phyloP scores from a whole-genome alignment of 1,139 yeast genomes.

The Nadsonia commutata region DNA sequence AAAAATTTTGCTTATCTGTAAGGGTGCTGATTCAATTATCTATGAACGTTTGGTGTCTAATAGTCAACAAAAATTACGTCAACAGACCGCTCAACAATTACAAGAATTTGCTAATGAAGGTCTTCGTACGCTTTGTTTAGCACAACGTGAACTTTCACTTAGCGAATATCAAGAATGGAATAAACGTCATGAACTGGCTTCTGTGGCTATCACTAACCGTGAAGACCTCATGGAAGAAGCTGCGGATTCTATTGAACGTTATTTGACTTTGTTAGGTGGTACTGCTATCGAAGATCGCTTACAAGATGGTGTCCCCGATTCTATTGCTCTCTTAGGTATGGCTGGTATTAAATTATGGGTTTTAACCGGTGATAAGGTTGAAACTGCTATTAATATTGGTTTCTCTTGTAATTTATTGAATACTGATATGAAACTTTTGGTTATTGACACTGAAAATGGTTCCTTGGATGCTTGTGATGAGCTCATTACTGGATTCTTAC shows the following conservation, averaged over 20 bases:
- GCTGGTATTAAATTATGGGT: conserved; percentile 98
- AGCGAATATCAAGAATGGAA: conserved; percentile 55
- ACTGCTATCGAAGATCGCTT: conserved; percentile 95
- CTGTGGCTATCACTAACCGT: conserved; percentile 57
- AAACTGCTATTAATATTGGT: conserved; percentile 95
- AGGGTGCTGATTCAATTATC: conserved; percentile 92
- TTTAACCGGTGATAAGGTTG: conserved; percentile 92
- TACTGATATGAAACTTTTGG: conserved; percentile 73
- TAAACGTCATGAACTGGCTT: conserved; percentile 52
- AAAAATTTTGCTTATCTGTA: conserved; percentile 50
- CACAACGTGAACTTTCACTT: conserved; percentile 59
- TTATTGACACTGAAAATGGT: conserved; percentile 36
- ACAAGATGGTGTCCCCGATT: conserved; percentile 92
- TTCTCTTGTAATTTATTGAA: conserved; percentile 85
- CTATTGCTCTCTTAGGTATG: conserved; percentile 66
- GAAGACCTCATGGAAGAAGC: conserved; percentile 66
- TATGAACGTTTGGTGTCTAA: conserved; percentile 48
- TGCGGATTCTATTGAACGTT: conserved; percentile 68
- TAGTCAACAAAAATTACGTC: conserved; percentile 42
- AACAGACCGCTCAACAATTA: conserved; percentile 65
- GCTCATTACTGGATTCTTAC: conserved; percentile 45
- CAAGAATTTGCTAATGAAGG: conserved; percentile 97
- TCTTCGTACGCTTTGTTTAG: conserved; percentile 83
- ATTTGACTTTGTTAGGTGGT: conserved; percentile 69
- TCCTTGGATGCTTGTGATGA: conserved; percentile 35